Evolutionary conservation across 805 yeast species (phyloP), one percentile per base, ranked within the genome.

Genomic region (Suhomyces sp.): DNA sequence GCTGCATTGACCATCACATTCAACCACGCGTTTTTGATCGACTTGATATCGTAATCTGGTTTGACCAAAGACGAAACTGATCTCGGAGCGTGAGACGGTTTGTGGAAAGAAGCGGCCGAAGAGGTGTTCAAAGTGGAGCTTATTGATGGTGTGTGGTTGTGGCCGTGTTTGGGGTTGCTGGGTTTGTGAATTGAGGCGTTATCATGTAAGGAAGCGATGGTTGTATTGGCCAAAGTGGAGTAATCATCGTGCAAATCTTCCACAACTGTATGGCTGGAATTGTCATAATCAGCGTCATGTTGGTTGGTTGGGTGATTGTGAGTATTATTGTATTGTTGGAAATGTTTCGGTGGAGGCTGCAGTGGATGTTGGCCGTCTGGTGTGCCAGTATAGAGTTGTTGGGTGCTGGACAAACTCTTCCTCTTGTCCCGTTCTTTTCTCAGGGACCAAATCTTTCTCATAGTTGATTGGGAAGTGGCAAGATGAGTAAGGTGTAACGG

Each of bases 11-110:
- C 54, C 10, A 71, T 67, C 5, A 65, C 73, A 51, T 76, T 76
- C 33, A 73, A 55, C 79, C 79, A 76, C 23, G 67, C 62, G 51
- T 66, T 67, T 47, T 72, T 74, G 23, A 67, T 48, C 8, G 58
- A 17, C n/a, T 57, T 60, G 29, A 54, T 36, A 53, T 76, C 80
- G 52, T 70, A 72, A 27, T 72, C 75, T 29, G 62, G 61, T 40
- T 58, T 58, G 23, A 63, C 63, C 44, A 66, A 58, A n/a, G 59
- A 35, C 10, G 62, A 51, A 10, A 64, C 62, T 15, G 57, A 58
- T 40, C 50, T 52, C 6, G 54, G 48, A 29, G 51, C 17, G 13
- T 48, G 44, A 3, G 46, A 7, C 9, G n/a, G 10, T 29, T 27
- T 17, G 22, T 24, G 29, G 27, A 35, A 9, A 10, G 48, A 31